A percentile compares a stretch with the other conserved stretches of the same genome.
phyloP scores from a whole-genome alignment of 495 filamentous ascomycete species.

The Bacidia gigantensis region DNA sequence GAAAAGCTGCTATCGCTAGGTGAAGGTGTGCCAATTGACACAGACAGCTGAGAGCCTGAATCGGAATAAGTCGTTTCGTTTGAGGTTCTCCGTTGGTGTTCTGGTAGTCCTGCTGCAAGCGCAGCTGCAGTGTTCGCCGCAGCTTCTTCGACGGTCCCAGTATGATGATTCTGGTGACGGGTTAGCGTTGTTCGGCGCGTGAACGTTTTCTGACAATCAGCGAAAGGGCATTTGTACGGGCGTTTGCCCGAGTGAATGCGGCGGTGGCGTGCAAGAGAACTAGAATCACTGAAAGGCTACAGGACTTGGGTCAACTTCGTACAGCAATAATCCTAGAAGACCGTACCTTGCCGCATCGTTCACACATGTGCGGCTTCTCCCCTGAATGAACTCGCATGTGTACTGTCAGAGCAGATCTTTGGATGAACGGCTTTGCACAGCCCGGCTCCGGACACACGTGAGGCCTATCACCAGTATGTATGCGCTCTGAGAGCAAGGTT shows the following conservation, averaged over 20 bases:
- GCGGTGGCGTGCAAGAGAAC: slow-evolving; percentile 83
- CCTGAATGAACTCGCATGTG: slow-evolving; percentile 92
- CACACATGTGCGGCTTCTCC: slow-evolving; percentile 97
- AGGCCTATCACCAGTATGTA: slow-evolving; percentile 82
- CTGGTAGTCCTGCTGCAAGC: slow-evolving; percentile 45
- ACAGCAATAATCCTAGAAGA: slow-evolving; percentile 5
- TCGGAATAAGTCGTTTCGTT: slow-evolving; percentile 68
- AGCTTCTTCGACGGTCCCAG: slow-evolving; percentile 87
- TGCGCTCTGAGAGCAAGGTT: slow-evolving; percentile 53
- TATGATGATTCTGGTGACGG: slow-evolving; percentile 90
- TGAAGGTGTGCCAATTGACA: slow-evolving; percentile 48
- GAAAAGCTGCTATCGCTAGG: slow-evolving; percentile 63
- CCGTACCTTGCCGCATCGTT: slow-evolving; percentile 85
- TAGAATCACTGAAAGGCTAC: slow-evolving; percentile 97
- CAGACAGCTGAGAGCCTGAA: slow-evolving; percentile 61
- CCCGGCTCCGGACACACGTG: slow-evolving; percentile 84
- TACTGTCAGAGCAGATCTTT: slow-evolving; percentile 92
- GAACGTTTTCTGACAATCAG: slow-evolving; percentile 97
- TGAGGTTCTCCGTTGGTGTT: slow-evolving; percentile 42
- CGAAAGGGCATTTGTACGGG: slow-evolving; percentile 95
- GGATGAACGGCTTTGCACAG: slow-evolving; percentile 94
- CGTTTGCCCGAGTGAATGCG: slow-evolving; percentile 92
- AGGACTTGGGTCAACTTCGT: slow-evolving; percentile 16
- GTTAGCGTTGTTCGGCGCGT: slow-evolving; percentile 90
- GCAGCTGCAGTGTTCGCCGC: slow-evolving; percentile 77